These are phyloP conservation scores for Carex scoparia DNA, from an alignment of 176 grass and related monocot species.

Conservation along the genomic window DNA sequence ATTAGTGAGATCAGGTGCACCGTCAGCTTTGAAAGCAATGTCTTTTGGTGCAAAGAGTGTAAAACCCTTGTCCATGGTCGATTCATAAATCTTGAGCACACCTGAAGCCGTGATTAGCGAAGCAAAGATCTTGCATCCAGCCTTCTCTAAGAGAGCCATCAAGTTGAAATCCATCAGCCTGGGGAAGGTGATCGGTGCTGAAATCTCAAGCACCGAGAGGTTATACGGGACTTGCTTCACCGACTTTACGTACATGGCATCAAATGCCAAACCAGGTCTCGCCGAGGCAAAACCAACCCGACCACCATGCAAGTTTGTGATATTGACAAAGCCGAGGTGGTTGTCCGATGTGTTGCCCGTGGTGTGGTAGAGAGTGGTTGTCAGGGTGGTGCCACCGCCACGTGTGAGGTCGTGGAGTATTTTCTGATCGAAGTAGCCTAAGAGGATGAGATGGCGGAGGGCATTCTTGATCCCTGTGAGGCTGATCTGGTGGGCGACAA, in stretches of 20 bases:
- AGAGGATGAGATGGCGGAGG: too few relatives aligned
- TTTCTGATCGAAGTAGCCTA: conserved; percentile 69
- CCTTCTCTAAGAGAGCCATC: conserved; percentile 75
- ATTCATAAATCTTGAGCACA: conserved; percentile 67
- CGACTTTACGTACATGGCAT: conserved; percentile 65
- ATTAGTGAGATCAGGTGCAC: conserved; percentile 53
- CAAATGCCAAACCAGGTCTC: conserved; percentile 51
- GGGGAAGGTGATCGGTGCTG: conserved; percentile 65
- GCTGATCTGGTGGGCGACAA: too few relatives aligned
- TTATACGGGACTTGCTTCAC: conserved; percentile 62
- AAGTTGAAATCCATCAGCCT: conserved; percentile 62
- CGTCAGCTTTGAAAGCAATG: conserved; percentile 70
- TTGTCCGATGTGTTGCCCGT: conserved; percentile 52
- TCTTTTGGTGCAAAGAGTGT: conserved; percentile 86
- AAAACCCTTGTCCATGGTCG: conserved; percentile 75
- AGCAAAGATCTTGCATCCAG: conserved; percentile 83
- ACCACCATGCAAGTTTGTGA: conserved; percentile 76
- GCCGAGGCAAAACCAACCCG: conserved; percentile 67
- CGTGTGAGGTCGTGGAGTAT: conserved; percentile 63
- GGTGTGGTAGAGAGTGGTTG: conserved; percentile 85
- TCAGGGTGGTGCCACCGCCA: conserved; percentile 59
- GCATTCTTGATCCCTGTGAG: too few relatives aligned
- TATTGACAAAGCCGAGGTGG: conserved; percentile 84
- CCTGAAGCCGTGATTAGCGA: conserved; percentile 60
- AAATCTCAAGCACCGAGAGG: conserved; percentile 87